Percentiles rank a stretch among this genome's conserved stretches.
Conservation (phyloP, 108 stramenopile genomes). For the Conticribra guillardii region DNA sequence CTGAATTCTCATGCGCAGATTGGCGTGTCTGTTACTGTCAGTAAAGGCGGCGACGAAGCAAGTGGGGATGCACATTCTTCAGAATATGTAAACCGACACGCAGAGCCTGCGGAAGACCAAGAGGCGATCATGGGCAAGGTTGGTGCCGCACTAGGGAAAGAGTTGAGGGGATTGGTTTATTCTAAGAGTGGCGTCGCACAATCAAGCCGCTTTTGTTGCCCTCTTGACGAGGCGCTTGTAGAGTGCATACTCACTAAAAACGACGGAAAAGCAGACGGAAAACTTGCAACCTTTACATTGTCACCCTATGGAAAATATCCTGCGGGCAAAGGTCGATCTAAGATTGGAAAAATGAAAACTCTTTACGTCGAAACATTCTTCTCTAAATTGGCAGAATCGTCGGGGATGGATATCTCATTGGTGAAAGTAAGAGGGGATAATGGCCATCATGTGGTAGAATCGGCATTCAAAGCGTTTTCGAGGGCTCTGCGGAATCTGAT, state of each 20-base stretch:
- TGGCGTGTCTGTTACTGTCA: constrained; percentile 64
- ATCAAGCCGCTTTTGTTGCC: constrained; percentile 74
- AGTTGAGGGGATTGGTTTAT: constrained; percentile 35
- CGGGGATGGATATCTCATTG: constrained; percentile 61
- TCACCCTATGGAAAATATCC: constrained; percentile 85
- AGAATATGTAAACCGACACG: constrained; percentile 57
- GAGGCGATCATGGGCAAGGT: constrained; percentile 44
- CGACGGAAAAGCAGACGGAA: constrained; percentile 15
- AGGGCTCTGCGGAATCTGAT: constrained; percentile 75
- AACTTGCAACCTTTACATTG: constrained; percentile 46
- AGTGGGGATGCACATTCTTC: constrained; percentile 9
- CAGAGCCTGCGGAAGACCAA: constrained; percentile 53
- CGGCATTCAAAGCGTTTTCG: constrained; percentile 86
- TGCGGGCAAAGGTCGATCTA: constrained; percentile 56
- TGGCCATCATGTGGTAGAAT: constrained; percentile 84
- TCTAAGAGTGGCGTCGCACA: background rate
- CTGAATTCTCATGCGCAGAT: constrained; percentile 90
- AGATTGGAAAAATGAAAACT: constrained; percentile 70
- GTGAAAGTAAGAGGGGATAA: constrained; percentile 78
- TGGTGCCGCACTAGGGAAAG: constrained; percentile 62
- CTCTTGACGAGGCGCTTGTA: constrained; percentile 86
- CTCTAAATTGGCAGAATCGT: constrained; percentile 47
- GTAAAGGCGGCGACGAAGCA: constrained; percentile 6
- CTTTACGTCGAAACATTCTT: constrained; percentile 60
- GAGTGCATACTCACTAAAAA: constrained; percentile 59